Evolutionary conservation across 129 eudicot species (phyloP).

Genomic region (Arctium minus): DNA sequence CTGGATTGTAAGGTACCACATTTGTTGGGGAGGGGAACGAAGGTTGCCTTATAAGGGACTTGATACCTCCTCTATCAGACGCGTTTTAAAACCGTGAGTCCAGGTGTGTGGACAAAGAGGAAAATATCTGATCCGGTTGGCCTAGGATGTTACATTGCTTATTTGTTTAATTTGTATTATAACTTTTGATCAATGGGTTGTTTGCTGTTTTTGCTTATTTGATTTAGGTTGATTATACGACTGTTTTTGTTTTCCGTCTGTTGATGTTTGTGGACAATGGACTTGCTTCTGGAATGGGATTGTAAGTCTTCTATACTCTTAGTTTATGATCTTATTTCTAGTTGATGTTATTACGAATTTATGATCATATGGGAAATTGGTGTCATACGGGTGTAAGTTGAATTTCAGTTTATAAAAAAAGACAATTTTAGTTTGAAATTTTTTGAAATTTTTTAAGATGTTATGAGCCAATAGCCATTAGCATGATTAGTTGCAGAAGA

Average conservation of each 20-base stretch:
- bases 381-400: not conserved
- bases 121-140: too few relatives aligned
- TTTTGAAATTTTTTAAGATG: not conserved
- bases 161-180: not conserved
- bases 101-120: too few relatives aligned
- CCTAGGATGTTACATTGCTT: too few relatives aligned
- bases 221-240: conserved; percentile 78
- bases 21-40: too few relatives aligned
- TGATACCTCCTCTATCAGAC: too few relatives aligned
- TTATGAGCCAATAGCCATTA: not conserved
- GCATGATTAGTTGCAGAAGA: not conserved
- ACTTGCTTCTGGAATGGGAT: conserved; percentile 96
- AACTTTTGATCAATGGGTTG: not conserved
- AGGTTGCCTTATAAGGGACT: too few relatives aligned
- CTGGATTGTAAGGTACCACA: too few relatives aligned
- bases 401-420: not conserved
- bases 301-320: conserved; percentile 49
- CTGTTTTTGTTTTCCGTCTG: conserved; percentile 85
- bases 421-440: not conserved
- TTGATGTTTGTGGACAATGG: conserved; percentile 98
- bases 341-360: not conserved
- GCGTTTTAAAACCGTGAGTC: too few relatives aligned
- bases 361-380: not conserved
- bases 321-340: not conserved
- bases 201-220: not conserved